Percentiles rank a stretch among this genome's conserved stretches.
Conservation (phyloP, 768 basidiomycete genomes). For the Paxillus rubicundulus region DNA sequence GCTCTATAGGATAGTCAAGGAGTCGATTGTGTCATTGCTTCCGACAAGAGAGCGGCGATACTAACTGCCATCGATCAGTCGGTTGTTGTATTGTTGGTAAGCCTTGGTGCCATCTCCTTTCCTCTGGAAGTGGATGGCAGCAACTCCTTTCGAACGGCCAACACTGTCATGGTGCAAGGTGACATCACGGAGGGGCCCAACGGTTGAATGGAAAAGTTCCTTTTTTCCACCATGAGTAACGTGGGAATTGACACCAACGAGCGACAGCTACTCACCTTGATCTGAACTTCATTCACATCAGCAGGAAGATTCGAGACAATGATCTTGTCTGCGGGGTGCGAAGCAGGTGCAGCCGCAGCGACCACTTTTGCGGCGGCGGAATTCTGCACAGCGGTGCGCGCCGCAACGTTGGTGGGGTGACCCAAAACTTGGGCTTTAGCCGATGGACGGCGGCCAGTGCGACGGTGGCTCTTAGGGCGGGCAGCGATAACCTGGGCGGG, state of each 20-base stretch:
- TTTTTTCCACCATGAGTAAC: conserved; percentile 31
- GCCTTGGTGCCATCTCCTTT: conserved; percentile 92
- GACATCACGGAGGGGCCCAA: conserved; percentile 83
- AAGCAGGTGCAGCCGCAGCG: conserved; percentile 37
- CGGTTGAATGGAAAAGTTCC: conserved; percentile 91
- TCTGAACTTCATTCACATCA: conserved; percentile 91
- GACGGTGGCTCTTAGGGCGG: conserved; percentile 47
- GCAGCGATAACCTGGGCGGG: conserved; percentile 60
- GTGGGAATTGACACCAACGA: not conserved
- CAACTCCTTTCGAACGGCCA: conserved; percentile 90
- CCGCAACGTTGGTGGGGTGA: conserved; percentile 45
- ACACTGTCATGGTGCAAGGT: conserved; percentile 79
- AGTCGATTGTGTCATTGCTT: conserved; percentile 32
- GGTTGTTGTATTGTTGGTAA: conserved; percentile 92
- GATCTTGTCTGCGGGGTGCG: conserved; percentile 72
- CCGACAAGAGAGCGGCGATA: conserved; percentile 56
- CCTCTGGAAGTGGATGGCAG: conserved; percentile 79
- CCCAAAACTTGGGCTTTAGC: conserved; percentile 65
- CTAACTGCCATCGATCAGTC: conserved; percentile 99
- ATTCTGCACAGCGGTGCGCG: conserved; percentile 53
- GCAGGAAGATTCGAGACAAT: conserved; percentile 91
- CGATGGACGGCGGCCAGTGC: conserved; percentile 42
- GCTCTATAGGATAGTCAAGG: conserved; percentile 59
- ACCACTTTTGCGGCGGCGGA: conserved; percentile 41
- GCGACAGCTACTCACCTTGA: conserved; percentile 63